Base-by-base conservation (phyloP, 352 stramenopile genomes). In the Globisporangium rhizosaccharum region DNA sequence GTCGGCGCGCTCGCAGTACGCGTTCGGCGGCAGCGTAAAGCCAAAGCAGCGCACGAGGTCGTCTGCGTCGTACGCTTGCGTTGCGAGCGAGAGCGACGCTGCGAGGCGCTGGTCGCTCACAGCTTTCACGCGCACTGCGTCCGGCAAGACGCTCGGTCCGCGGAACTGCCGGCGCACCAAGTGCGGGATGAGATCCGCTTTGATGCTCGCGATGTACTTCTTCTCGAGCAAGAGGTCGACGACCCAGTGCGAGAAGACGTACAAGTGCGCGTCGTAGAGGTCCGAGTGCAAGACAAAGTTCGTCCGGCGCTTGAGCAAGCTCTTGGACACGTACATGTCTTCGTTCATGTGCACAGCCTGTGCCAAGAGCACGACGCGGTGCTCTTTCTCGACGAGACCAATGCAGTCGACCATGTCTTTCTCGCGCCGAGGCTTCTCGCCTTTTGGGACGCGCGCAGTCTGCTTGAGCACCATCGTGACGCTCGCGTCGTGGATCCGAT, bases 331-430 rank as follows among this genome's bases (percentile, higher is more conserved):
- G 66, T 86, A 85, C 66, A 92, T 62, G 63, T 90, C 77, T 62
- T 93, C 81, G 62, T 87, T 88, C 74, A 90, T 85, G 64, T 90
- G 83, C 63, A 92, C 79, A 2, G 78, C 78, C 54, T 88, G 81
- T 26, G 78, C 77, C 23, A 90, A 63, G 14, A 89, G 55, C 26
- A 91, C 79, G 7, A 93, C 80, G 50, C 84, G 82, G 59, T 83
- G 74, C 48, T 89, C 76, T 57, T 82, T 76, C 49, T 85, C 71
- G 1, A 80, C 71, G 9, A 93, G 71, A 2, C 72, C 84, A 62
- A 93, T 85, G 61, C 82, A 93, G 63, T 93, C 83, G 44, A 79
- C 87, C 73, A 91, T 85, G 60, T 93, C 83, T 37, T 90, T 89
- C 20, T 92, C 84, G 10, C 82, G 73, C 26, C 82, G 74, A 11